These are phyloP conservation scores for Penicillium sp. DNA, from an alignment of 2,329 filamentous ascomycete species.

Conservation along the genomic window DNA sequence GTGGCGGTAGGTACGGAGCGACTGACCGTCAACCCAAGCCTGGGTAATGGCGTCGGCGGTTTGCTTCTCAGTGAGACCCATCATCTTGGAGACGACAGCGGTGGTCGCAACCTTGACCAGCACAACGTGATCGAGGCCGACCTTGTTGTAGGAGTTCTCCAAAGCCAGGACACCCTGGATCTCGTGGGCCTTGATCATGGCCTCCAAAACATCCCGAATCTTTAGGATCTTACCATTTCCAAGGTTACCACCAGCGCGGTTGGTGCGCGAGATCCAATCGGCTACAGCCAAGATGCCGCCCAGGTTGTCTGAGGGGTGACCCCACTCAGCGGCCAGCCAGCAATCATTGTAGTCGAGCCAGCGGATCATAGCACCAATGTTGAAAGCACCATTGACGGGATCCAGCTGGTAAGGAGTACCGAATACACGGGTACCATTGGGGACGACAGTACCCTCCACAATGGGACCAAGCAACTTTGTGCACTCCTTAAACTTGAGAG, in stretches of 20 bases:
- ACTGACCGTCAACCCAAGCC: slow-evolving; percentile 96
- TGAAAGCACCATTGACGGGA: slow-evolving; percentile 94
- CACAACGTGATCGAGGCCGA: slow-evolving; percentile 95
- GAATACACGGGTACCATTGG: slow-evolving; percentile 86
- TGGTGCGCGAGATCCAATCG: slow-evolving; percentile 96
- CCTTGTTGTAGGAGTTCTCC: slow-evolving; percentile 98
- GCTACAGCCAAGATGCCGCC: slow-evolving; percentile 94
- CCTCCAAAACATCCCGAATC: slow-evolving; percentile 87
- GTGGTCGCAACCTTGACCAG: slow-evolving; percentile 96
- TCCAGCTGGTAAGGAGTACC: slow-evolving; percentile 94
- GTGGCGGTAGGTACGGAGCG: slow-evolving; percentile 94
- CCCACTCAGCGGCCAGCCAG: slow-evolving; percentile 98
- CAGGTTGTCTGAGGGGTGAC: slow-evolving; percentile 96
- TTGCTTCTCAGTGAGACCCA: slow-evolving; percentile 84
- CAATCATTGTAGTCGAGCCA: slow-evolving; percentile 99
- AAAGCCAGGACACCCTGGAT: slow-evolving; percentile 96
- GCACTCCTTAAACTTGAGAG: slow-evolving; percentile 92
- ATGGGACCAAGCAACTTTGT: slow-evolving; percentile 89
- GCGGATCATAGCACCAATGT: slow-evolving; percentile 97
- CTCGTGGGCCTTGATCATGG: slow-evolving; percentile 98
- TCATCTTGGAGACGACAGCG: slow-evolving; percentile 91
- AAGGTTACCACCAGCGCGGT: slow-evolving; percentile 75
- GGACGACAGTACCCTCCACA: slow-evolving; percentile 85
- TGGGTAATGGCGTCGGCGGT: slow-evolving; percentile 95
- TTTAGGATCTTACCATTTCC: slow-evolving; percentile 77